These are phyloP conservation scores for Penicillium diatomitis DNA, from an alignment of 495 filamentous ascomycete genomes.

Conservation along the genomic window DNA sequence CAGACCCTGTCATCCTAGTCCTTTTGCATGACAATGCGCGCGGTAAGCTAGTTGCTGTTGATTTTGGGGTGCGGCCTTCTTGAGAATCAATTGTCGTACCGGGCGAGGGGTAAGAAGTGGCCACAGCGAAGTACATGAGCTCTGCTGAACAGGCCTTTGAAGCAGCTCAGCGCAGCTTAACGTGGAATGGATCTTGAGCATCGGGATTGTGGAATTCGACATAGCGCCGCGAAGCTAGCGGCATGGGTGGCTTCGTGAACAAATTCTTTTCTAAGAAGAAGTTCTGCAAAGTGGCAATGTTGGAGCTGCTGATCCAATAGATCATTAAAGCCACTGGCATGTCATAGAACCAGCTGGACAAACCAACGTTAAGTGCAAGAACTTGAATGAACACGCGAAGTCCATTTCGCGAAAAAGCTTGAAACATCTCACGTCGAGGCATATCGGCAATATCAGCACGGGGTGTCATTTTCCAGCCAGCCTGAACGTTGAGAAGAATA, in stretches of 20 bases:
- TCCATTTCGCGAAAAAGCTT: conserved; percentile 5
- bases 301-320: conserved; percentile 59
- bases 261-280: conserved; percentile 27
- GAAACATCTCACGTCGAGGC: conserved; percentile 18
- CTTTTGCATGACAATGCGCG: background rate
- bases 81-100: background rate
- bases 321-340: conserved; percentile 57
- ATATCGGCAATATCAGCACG: conserved; percentile 16
- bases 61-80: background rate
- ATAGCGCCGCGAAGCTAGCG: conserved; percentile 12
- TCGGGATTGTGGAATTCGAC: conserved; percentile 10
- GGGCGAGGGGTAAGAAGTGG: background rate
- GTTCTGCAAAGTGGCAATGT: conserved; percentile 32
- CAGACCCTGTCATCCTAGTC: no score
- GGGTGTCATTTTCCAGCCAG: conserved; percentile 20
- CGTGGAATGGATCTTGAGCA: conserved; percentile 8
- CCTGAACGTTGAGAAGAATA: conserved; percentile 27
- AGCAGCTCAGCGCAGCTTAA: conserved; percentile 9
- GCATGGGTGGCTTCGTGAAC: conserved; percentile 17
- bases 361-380: conserved; percentile 24
- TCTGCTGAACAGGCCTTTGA: background rate
- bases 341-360: conserved; percentile 24
- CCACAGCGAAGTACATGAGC: no score
- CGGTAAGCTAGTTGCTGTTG: no score
- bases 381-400: conserved; percentile 21